Evolutionary conservation across 1,284 basidiomycete species (phyloP), one percentile per base, ranked within the genome.

Genomic region (Xerocomus cyaneibrunnescens): DNA sequence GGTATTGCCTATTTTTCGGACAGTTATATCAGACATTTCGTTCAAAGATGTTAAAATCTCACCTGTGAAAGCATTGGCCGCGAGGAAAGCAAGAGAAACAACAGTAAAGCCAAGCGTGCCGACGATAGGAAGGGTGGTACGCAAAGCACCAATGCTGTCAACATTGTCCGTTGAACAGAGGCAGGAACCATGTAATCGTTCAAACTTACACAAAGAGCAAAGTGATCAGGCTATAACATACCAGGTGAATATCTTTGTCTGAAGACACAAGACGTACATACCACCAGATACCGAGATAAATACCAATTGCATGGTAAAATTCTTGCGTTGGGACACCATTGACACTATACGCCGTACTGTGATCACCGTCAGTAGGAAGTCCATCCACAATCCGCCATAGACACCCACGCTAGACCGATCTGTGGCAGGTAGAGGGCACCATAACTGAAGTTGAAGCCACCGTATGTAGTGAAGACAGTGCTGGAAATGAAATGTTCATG

Each of bases 381-480:
- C 4, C 14, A 13, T 19, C 14, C 22, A 10, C 12, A 34, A 23
- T n/a, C 27, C 9, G 21, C 17, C 5, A 19, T 3, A 34, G 10
- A 30, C 32, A 61, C 66, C 22, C 28, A 67, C 63, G 61, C 62
- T 34, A 65, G 17, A 37, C 66, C 65, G n/a, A 68, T 56, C 35
- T 50, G 35, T 31, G 66, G 63, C 41, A 68, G 23, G 50, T 57
- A 65, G 17, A 65, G 48, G 13, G 63, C 66, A 22, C 62, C 63
- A 43, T 63, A 65, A 21, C 62, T 66, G 19, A 64, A 50, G 51
- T 65, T 65, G 54, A 65, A 65, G 21, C 64, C 64, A 25, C 66
- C 63, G 13, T 67, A 68, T 16, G 63, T 68, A 27, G 47, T 32
- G 34, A 65, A 65, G 7, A 65, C 66, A 30, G 60, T 61, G 14